Evolutionary conservation across 1,284 basidiomycete genomes (phyloP).

Genomic region (Papiliotrema laurentii): DNA sequence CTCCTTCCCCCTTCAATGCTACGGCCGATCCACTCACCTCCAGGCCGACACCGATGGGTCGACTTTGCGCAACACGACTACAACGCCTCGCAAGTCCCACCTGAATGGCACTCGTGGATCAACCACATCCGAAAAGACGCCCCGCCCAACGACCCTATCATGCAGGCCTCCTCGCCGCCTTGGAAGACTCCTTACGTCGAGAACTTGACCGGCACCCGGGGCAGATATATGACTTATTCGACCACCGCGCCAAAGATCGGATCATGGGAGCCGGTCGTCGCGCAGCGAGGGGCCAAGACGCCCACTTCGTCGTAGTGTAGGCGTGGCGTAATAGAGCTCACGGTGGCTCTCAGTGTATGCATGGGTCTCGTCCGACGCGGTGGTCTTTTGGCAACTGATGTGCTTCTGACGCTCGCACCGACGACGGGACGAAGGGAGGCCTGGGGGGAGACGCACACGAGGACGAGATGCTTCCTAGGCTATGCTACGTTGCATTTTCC

Average conservation of each 20-base stretch:
- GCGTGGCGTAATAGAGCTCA: background rate
- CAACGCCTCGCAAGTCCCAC: constrained; percentile 82
- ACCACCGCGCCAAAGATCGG: constrained; percentile 75
- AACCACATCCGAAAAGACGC: constrained; percentile 79
- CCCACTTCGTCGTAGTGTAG: background rate
- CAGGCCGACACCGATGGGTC: constrained; percentile 53
- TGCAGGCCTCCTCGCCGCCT: constrained; percentile 63
- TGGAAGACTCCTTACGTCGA: constrained; percentile 68
- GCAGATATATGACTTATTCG: constrained; percentile 81
- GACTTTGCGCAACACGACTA: constrained; percentile 83
- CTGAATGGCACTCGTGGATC: constrained; percentile 94
- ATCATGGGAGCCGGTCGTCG: constrained; percentile 75
- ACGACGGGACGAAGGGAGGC: too few relatives aligned
- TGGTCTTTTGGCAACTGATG: background rate
- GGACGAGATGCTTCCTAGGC: too few relatives aligned
- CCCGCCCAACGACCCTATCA: constrained; percentile 67
- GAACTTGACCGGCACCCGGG: constrained; percentile 85
- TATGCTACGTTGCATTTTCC: too few relatives aligned
- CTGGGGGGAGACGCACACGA: too few relatives aligned
- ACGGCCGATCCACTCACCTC: background rate
- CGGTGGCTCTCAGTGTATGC: background rate
- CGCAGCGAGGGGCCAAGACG: constrained; percentile 47
- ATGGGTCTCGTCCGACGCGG: background rate
- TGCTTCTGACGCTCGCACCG: too few relatives aligned
- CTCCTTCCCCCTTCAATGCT: background rate